Base-by-base conservation (phyloP, 2,329 filamentous ascomycete species). In the Thyridium curvatum region DNA sequence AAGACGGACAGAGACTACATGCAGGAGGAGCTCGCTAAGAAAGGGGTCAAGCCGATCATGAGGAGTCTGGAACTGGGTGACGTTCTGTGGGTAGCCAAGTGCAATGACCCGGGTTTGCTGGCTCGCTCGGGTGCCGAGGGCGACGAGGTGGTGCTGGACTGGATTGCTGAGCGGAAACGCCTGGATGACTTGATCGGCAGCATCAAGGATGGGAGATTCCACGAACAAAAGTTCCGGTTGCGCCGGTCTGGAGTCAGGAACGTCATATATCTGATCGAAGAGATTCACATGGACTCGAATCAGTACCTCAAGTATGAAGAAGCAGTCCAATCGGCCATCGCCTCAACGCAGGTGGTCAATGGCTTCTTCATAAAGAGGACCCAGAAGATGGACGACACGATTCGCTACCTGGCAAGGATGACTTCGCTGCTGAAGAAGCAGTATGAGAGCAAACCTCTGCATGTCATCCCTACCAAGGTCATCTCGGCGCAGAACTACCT, bases 181-280 rank as follows among this genome's bases (percentile, higher is more conserved):
- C 71, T 90, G 0, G 86, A 91, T 52, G 86, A 93, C 55, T 64
- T 93, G 34, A 72, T 91, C n/a, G 67, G 73, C 37, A 89, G 84
- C 45, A 87, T 93, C 61, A 88, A 85, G 57, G 86, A 91, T 45
- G 84, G 85, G 1, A 79, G 86, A 3, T 91, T 89, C 50, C 82
- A 84, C 48, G 86, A 93, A 56, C 86, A 93, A 55, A 91, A 93
- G 55, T 91, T 89, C 54, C 81, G 86, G 1, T 69, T 91, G 10
- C 74, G 75, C 39, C 78, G 78, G 37, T 86, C 79, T 0, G 86
- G 86, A 0, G 69, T 87, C n/a, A 77, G 76, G 41, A 84, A 89
- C 49, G 82, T 90, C 12, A 72, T 87, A 30, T 93, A 91, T 52
- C 70, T 93, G 17, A 73, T 93, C 40, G 86, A 93, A 54, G 81